phyloP scores from a whole-genome alignment of 257 asterid genomes.

The Solanum gandarillasii region DNA sequence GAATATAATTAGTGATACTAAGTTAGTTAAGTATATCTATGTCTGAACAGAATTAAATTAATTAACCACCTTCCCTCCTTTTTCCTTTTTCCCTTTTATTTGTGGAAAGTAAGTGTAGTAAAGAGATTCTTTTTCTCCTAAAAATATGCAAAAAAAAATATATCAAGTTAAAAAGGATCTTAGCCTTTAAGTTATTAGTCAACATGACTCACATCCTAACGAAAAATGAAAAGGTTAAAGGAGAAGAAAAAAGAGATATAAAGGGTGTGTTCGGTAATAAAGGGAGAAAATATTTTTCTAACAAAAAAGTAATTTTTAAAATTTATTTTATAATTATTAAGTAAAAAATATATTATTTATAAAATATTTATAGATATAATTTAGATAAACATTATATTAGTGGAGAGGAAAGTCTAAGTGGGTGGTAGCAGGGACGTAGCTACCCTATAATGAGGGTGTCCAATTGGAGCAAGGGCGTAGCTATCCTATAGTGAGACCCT shows the following conservation, averaged over 20 bases:
- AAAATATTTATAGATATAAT: not conserved
- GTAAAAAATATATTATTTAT: not conserved
- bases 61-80: not conserved
- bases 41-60: not conserved
- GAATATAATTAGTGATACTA: not conserved
- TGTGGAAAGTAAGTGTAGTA: not conserved
- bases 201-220: not conserved
- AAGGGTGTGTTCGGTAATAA: not conserved
- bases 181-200: not conserved
- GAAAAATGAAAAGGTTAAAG: not conserved
- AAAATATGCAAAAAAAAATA: not conserved
- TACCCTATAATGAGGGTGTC: too few species aligned
- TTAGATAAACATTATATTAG: not conserved
- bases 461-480: too few species aligned
- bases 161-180: not conserved
- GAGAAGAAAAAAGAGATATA: not conserved
- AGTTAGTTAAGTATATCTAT: not conserved
- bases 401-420: not conserved
- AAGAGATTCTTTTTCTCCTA: not conserved
- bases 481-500: too few species aligned
- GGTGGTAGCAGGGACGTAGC: too few species aligned
- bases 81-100: not conserved
- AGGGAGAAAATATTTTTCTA: not conserved
- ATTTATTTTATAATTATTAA: not conserved
- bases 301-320: not conserved